Percentiles rank a stretch among this genome's conserved stretches.
Conservation (phyloP, 1,284 basidiomycete genomes). For the Agroathelia rolfsii region DNA sequence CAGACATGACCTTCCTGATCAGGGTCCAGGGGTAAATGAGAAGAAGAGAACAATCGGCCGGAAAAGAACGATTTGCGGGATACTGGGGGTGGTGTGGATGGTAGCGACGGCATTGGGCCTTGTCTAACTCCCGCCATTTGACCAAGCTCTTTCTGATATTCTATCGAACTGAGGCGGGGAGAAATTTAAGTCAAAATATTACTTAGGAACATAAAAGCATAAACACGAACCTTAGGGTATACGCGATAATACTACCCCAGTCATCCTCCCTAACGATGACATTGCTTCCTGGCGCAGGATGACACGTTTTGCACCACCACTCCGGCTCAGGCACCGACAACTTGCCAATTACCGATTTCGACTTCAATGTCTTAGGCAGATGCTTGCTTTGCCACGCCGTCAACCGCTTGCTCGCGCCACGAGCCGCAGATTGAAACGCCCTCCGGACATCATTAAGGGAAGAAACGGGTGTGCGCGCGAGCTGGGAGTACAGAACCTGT, state of each 20-base stretch:
- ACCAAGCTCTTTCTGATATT: conserved; percentile 51
- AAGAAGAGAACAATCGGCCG: conserved; percentile 33
- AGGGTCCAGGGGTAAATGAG: conserved; percentile 37
- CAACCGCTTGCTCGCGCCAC: conserved; percentile 40
- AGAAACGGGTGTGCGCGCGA: conserved; percentile 33
- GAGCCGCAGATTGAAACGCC: conserved; percentile 40
- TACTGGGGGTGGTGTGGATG: conserved; percentile 12
- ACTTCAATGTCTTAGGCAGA: conserved; percentile 18
- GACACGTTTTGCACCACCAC: conserved; percentile 52
- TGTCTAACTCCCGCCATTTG: conserved; percentile 28
- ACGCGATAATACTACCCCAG: conserved; percentile 69
- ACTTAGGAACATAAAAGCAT: conserved; percentile 1
- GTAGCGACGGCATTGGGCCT: conserved; percentile 16
- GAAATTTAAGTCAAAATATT: conserved; percentile 2
- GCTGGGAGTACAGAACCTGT: conserved; percentile 43
- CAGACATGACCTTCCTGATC: conserved; percentile 48
- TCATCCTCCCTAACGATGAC: conserved; percentile 61
- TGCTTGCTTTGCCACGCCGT: conserved; percentile 59
- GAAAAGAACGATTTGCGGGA: conserved; percentile 33
- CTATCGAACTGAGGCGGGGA: conserved; percentile 33
- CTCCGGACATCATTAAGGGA: conserved; percentile 55
- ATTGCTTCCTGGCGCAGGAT: conserved; percentile 58
- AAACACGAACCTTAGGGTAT: conserved; percentile 47
- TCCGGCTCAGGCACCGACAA: conserved; percentile 37
- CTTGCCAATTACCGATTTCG: conserved; percentile 17